Evolutionary conservation across 106 monocot species (phyloP).

Genomic region (Acorus calamus): DNA sequence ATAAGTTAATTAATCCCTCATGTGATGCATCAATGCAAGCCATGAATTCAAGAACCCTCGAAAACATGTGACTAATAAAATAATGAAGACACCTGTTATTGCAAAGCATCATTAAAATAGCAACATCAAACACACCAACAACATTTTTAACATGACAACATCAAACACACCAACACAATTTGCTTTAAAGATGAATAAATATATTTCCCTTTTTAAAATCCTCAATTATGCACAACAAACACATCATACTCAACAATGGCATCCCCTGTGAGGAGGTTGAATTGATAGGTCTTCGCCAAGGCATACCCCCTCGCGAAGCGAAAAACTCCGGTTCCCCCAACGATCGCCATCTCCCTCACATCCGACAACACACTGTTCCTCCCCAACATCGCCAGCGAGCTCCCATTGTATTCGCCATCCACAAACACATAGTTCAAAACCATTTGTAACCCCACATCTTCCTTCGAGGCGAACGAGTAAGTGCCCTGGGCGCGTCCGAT

Average conservation of each 20-base stretch:
- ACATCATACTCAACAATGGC: slow-evolving; percentile 29
- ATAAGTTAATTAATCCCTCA: too few species aligned
- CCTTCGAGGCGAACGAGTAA: slow-evolving; percentile 8
- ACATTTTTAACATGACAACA: too few species aligned
- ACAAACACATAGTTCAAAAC: slow-evolving; percentile 15
- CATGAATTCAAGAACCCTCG: too few species aligned
- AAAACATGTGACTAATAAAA: too few species aligned
- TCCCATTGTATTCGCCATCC: slow-evolving; percentile 20
- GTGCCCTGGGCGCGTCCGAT: slow-evolving; percentile 27
- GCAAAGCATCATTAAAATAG: too few species aligned
- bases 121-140: too few species aligned
- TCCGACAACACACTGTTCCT: slow-evolving; percentile 13
- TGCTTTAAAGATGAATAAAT: too few species aligned
- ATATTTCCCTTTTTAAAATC: too few species aligned
- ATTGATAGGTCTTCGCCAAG: background rate
- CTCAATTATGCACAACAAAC: slow-evolving; percentile 1
- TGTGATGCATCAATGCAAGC: too few species aligned
- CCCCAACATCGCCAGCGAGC: slow-evolving; percentile 17
- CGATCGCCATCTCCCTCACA: slow-evolving; percentile 16
- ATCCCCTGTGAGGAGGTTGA: slow-evolving; percentile 9
- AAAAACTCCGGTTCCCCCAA: slow-evolving; percentile 25
- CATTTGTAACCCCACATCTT: slow-evolving; percentile 7
- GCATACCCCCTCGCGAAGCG: slow-evolving; percentile 21
- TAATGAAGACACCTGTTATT: too few species aligned
- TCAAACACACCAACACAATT: too few species aligned